Evolutionary conservation across 2,329 filamentous ascomycete species (phyloP).

Genomic region (Metarhizium rileyi): DNA sequence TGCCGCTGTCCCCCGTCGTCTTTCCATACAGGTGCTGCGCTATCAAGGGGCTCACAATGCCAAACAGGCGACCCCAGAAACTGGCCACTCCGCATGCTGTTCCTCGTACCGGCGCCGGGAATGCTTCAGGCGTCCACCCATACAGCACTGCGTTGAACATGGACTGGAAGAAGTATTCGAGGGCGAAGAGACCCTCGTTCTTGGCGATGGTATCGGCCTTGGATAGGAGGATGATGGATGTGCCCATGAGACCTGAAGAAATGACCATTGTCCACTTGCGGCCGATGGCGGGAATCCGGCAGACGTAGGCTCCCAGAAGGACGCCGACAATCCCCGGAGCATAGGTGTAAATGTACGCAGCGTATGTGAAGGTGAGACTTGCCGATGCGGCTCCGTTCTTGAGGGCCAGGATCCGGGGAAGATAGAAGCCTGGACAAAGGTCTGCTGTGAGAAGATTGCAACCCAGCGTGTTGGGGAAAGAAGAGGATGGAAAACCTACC

Average conservation of each 20-base stretch:
- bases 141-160: slow-evolving; percentile 28
- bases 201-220: slow-evolving; percentile 27
- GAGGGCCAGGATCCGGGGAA: slow-evolving; percentile 39
- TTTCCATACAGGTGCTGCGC: slow-evolving; percentile 33
- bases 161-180: slow-evolving; percentile 36
- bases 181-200: slow-evolving; percentile 28
- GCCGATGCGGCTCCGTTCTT: slow-evolving; percentile 37
- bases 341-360: slow-evolving; percentile 45
- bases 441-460: not conserved
- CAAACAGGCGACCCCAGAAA: slow-evolving; percentile 49
- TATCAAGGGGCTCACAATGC: slow-evolving; percentile 47
- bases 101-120: slow-evolving; percentile 44
- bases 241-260: slow-evolving; percentile 33
- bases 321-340: slow-evolving; percentile 41
- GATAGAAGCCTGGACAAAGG: slow-evolving; percentile 25
- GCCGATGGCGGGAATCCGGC: slow-evolving; percentile 27
- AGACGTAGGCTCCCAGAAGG: slow-evolving; percentile 33
- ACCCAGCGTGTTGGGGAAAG: not conserved
- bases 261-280: slow-evolving; percentile 34
- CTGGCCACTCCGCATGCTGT: slow-evolving; percentile 47
- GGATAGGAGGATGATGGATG: slow-evolving; percentile 37
- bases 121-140: slow-evolving; percentile 45
- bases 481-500: slow-evolving; percentile 12
- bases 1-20: slow-evolving; percentile 14
- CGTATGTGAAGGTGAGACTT: slow-evolving; percentile 37